These are phyloP conservation scores for Pythium rishiriense DNA, from an alignment of 352 stramenopile genomes.

Conservation along the genomic window DNA sequence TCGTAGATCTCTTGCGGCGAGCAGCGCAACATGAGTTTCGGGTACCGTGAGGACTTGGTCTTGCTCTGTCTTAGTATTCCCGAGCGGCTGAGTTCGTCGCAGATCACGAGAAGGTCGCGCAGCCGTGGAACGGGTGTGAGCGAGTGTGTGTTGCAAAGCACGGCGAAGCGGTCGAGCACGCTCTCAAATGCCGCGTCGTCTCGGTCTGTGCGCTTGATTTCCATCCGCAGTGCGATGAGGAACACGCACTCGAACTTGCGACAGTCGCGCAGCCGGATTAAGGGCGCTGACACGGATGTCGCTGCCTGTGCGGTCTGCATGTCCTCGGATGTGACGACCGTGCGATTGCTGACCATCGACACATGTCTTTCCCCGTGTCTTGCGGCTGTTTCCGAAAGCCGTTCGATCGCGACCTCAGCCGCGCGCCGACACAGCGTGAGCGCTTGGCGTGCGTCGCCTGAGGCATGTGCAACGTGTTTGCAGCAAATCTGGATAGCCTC, in stretches of 20 bases:
- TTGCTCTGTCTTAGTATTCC: constrained; percentile 54
- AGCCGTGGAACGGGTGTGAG: constrained; percentile 56
- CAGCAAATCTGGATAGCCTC: constrained; percentile 66
- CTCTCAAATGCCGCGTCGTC: constrained; percentile 54
- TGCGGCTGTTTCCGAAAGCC: constrained; percentile 21
- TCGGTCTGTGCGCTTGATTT: constrained; percentile 45
- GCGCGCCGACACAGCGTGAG: constrained; percentile 71
- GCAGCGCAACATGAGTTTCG: constrained; percentile 53
- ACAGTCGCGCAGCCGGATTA: constrained; percentile 51
- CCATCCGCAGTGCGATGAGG: constrained; percentile 61
- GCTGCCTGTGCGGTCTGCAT: constrained; percentile 51
- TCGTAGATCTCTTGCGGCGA: constrained; percentile 69
- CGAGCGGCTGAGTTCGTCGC: constrained; percentile 63
- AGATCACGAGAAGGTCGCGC: constrained; percentile 54
- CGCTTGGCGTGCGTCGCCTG: constrained; percentile 63
- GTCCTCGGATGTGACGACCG: constrained; percentile 52
- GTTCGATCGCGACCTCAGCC: constrained; percentile 51
- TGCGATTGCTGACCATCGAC: constrained; percentile 12
- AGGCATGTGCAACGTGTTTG: constrained; percentile 68
- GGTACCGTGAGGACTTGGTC: constrained; percentile 48
- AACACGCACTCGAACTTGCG: constrained; percentile 80
- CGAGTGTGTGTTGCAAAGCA: constrained; percentile 69
- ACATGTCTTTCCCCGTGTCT: not conserved
- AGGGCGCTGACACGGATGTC: constrained; percentile 54
- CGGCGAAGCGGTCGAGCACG: constrained; percentile 60